Conservation (phyloP, 768 basidiomycete species). For the Amanita phalloides region DNA sequence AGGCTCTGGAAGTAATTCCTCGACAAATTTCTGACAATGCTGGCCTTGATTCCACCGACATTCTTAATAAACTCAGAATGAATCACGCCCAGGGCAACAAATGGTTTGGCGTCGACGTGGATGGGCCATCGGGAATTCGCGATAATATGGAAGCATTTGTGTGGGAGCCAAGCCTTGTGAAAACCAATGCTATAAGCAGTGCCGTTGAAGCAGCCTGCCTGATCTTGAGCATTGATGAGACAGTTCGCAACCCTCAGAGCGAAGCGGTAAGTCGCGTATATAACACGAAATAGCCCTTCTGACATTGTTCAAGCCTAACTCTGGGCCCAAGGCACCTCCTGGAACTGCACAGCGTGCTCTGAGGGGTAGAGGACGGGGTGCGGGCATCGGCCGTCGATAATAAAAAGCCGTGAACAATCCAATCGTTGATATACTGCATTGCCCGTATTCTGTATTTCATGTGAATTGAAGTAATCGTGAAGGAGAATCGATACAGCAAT, state of each 20-base stretch:
- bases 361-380: slow-evolving; percentile 80
- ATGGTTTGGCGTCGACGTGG: slow-evolving; percentile 95
- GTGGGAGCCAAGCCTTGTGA: slow-evolving; percentile 96
- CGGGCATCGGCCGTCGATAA: slow-evolving; percentile 13
- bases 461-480: neutral
- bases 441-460: neutral
- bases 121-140: slow-evolving; percentile 77
- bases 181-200: slow-evolving; percentile 90
- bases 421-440: neutral
- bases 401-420: neutral
- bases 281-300: neutral
- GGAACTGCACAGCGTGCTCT: slow-evolving; percentile 82
- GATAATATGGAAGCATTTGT: slow-evolving; percentile 98
- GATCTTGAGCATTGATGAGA: slow-evolving; percentile 95
- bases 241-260: slow-evolving; percentile 90
- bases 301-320: slow-evolving; percentile 41
- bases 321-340: slow-evolving; percentile 88
- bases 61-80: slow-evolving; percentile 96
- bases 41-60: slow-evolving; percentile 93
- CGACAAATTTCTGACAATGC: slow-evolving; percentile 99
- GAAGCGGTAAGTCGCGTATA: slow-evolving; percentile 58
- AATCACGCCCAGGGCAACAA: slow-evolving; percentile 80
- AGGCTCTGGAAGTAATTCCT: slow-evolving; percentile 95
- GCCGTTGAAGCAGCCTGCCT: slow-evolving; percentile 95
- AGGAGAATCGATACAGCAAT: no score